Evolutionary conservation across 768 basidiomycete genomes (phyloP).

Genomic region (Suillus clintonianus): DNA sequence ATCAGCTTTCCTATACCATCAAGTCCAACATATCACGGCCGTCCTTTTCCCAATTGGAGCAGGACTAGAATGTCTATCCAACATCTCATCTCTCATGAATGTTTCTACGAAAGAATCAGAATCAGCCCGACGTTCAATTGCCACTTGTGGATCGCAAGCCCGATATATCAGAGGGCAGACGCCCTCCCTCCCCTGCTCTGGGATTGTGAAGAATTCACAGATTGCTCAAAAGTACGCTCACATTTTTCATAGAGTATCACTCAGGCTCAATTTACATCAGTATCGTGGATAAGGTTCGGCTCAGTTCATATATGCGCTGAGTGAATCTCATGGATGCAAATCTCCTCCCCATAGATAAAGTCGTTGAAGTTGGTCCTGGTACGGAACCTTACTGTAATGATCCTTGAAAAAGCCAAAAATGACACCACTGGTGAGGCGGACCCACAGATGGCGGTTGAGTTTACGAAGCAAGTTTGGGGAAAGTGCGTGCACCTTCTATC

Average conservation of each 20-base stretch:
- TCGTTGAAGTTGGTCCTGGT: slow-evolving; percentile 96
- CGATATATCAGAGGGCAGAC: too few species aligned
- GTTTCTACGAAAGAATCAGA: too few species aligned
- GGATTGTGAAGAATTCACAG: slow-evolving; percentile 91
- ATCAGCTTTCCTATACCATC: too few species aligned
- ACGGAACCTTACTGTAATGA: slow-evolving; percentile 95
- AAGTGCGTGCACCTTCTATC: slow-evolving; percentile 62
- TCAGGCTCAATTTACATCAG: slow-evolving; percentile 32
- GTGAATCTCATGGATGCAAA: slow-evolving; percentile 50
- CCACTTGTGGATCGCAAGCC: too few species aligned
- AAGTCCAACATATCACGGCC: too few species aligned
- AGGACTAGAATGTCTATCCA: too few species aligned
- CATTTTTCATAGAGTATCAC: slow-evolving; percentile 18
- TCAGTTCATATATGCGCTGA: not conserved
- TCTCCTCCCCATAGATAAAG: slow-evolving; percentile 90
- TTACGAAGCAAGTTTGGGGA: slow-evolving; percentile 96
- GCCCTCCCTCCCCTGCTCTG: too few species aligned
- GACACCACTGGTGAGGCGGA: slow-evolving; percentile 97
- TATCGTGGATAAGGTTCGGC: slow-evolving; percentile 61
- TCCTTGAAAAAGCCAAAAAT: slow-evolving; percentile 90
- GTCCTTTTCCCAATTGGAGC: too few species aligned
- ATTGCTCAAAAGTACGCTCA: slow-evolving; percentile 81
- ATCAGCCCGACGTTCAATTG: too few species aligned
- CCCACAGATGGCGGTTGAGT: slow-evolving; percentile 97
- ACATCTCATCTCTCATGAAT: too few species aligned